Base-by-base conservation (phyloP, 2,329 filamentous ascomycete species). In the Shiraia sp. region DNA sequence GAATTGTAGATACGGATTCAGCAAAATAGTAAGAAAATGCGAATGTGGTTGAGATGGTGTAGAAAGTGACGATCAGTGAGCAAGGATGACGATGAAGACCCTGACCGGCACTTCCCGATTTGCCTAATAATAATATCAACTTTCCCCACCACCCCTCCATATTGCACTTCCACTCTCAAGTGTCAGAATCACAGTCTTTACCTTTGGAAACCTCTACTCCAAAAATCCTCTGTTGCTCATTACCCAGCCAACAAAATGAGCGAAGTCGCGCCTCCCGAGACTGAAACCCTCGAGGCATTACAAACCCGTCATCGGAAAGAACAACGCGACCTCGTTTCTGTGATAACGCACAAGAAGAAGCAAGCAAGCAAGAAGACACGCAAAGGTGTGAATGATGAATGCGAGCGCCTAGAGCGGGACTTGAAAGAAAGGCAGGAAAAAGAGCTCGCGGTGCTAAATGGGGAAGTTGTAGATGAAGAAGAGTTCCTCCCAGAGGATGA, bases 301-400 rank as follows among this genome's bases (percentile, higher is more conserved):
- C 85, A 89, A 58, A 75, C 83, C 26, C 86, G 85, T 32, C 93
- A 99, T 68, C 85, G 89, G 59, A 93, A 89, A 70, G 92, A 99
- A 72, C 84, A 87, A 68, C 86, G 85, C 57, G 92, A 97, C 47
- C 79, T 99, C 17, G 88, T 95, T 68, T 80, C 83, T 36, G 85
- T 86, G 45, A 84, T 95, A 62, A 96, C 89, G 4, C 90, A 87
- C 72, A 97, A 96, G 79, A 99, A 96, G 78, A 97, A 96, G 77
- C 86, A 88, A 56, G 91, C 93, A 12, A 95, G 87, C 32, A 99
- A 97, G 73, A 85, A 84, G 69, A 83, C 81, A 7, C 76, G 82
- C 35, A 83, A 78, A 52, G 72, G 72, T 25, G 72, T 79, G 28
- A 83, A 83, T 49, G 81, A 85, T 52, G 82, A 85, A 59, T 85